Evolutionary conservation across 495 filamentous ascomycete genomes (phyloP), one percentile per base, ranked within the genome.

Genomic region (Neurospora tetrasperma): DNA sequence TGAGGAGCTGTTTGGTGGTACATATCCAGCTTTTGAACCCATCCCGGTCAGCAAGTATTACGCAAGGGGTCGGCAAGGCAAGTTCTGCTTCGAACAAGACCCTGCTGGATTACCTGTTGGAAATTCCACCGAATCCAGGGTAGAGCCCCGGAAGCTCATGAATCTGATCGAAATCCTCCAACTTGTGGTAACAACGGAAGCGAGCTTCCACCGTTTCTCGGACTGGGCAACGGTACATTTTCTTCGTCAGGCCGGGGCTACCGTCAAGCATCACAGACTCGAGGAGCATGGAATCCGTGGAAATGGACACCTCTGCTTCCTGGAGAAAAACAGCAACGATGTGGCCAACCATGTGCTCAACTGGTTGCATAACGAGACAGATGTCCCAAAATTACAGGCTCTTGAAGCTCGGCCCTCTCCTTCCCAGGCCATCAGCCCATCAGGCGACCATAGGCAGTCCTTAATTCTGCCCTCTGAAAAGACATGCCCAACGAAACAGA

Each of bases 241-340:
- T 75, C 78, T 90, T 72, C 75, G 82, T 71, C 88, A 91, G 77
- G 87, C 86, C 3, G 88, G 88, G 3, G 84, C 88, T 2, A 39
- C 76, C 5, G 81, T 83, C 7, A 77, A 86, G 70, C 82, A 84
- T 71, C 43, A 86, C 69, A 77, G 86, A 69, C 80, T 90, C 71
- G 78, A 74, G 0, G 78, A 86, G 74, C 69, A 74, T 9, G 84
- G 84, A 0, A 85, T 89, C 38, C 74, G 81, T 42, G 88, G 89
- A 2, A 90, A 90, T 76, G 88, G 85, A 11, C 88, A 90, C 78
- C 82, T 90, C 77, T 80, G 86, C 70, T 88, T 89, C 73, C 78
- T 90, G 74, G 88, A 90, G 81, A 87, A 84, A 82, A 90, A 90
- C 71, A 90, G 83, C 74, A 79, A 85, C 69, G 75, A 80, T 5